These are phyloP conservation scores for Neonectria coccinea DNA, from an alignment of 2,329 filamentous ascomycete species.

Conservation along the genomic window DNA sequence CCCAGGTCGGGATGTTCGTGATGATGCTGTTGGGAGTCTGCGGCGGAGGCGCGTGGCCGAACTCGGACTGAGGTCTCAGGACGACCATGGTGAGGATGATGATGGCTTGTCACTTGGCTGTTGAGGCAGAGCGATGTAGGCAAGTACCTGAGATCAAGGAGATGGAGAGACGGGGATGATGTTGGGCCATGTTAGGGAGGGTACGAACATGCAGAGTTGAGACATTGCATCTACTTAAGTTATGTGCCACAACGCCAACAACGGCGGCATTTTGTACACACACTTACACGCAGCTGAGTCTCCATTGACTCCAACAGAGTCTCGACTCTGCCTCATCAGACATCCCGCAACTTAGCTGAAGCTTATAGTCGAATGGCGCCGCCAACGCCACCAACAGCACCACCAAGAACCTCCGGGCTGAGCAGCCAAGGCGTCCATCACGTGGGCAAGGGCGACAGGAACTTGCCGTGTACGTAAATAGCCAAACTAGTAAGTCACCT, in stretches of 20 bases:
- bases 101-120: not conserved
- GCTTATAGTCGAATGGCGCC: not conserved
- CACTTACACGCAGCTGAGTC: not conserved
- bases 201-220: no score
- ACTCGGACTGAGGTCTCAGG: constrained; percentile 53
- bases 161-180: no score
- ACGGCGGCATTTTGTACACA: not conserved
- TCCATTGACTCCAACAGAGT: not conserved
- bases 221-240: not conserved
- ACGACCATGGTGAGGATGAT: constrained; percentile 48
- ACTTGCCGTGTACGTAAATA: constrained; percentile 1
- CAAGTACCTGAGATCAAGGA: not conserved
- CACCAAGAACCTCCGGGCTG: not conserved
- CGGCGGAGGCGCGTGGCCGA: constrained; percentile 61
- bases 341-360: not conserved
- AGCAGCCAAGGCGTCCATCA: constrained; percentile 1
- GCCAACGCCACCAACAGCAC: not conserved
- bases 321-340: not conserved
- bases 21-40: constrained; percentile 61
- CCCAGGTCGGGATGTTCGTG: constrained; percentile 59
- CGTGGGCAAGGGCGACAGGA: not conserved
- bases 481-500: no score
- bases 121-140: not conserved
- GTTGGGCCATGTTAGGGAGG: no score
- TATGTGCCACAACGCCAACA: not conserved